These are phyloP conservation scores for Globisporangium carolinianum DNA, from an alignment of 352 stramenopile genomes.

Conservation along the genomic window DNA sequence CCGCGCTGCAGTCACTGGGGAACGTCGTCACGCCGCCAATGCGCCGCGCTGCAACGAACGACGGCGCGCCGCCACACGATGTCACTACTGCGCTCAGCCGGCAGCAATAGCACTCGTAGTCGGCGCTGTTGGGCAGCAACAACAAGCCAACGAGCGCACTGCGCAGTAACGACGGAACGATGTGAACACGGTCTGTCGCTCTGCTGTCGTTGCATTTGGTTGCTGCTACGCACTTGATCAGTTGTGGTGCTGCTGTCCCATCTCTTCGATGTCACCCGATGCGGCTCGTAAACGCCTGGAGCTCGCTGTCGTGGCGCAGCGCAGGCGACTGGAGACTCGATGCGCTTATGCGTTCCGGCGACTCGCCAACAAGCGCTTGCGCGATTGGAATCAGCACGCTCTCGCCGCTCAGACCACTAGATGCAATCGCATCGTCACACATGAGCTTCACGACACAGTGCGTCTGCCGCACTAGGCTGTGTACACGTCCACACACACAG, in stretches of 20 bases:
- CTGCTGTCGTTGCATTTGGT: no score
- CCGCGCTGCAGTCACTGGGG: conserved; percentile 40
- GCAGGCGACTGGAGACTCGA: neutral
- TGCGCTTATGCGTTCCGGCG: neutral
- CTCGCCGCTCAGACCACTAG: conserved; percentile 16
- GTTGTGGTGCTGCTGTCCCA: no score
- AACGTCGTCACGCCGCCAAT: conserved; percentile 22
- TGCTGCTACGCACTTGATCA: no score
- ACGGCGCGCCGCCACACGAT: neutral
- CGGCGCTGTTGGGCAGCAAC: no score
- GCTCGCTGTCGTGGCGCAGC: conserved; percentile 27
- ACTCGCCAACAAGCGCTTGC: conserved; percentile 1
- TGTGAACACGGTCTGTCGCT: no score
- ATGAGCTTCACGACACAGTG: neutral
- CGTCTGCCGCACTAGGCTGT: neutral
- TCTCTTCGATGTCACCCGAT: no score
- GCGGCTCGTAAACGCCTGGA: conserved; percentile 20
- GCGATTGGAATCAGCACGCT: conserved; percentile 38
- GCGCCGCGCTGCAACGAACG: conserved; percentile 3
- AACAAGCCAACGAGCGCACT: no score
- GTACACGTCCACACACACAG: neutral
- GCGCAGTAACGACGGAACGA: no score
- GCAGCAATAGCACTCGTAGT: neutral
- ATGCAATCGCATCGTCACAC: neutral
- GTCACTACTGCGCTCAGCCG: neutral